phyloP scores from a whole-genome alignment of 2,329 filamentous ascomycete species.

The Aureobasidium sp. region DNA sequence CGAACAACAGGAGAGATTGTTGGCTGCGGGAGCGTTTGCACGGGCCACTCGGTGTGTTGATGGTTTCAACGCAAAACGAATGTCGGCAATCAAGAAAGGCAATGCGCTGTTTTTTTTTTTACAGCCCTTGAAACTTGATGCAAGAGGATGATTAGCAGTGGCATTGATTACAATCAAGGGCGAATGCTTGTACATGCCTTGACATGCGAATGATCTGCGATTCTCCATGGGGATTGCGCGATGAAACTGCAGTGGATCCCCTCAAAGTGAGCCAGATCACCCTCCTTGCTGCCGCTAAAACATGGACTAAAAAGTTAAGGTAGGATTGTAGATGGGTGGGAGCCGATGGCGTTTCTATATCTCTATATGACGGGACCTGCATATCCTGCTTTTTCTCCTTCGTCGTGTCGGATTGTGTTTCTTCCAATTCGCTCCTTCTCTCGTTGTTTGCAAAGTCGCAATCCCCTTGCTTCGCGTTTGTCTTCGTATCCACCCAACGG shows the following conservation, averaged over 20 bases:
- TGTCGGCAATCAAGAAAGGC: constrained; percentile 5
- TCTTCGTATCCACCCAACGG: not conserved
- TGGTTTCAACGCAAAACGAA: constrained; percentile 3
- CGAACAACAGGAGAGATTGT: constrained; percentile 8
- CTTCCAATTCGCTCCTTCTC: not conserved
- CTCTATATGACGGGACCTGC: not conserved
- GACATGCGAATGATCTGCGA: constrained; percentile 7
- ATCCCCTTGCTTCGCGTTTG: constrained; percentile 11
- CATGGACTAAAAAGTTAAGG: constrained; percentile 5
- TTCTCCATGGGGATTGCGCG: constrained; percentile 14
- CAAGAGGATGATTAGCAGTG: not conserved
- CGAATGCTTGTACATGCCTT: not conserved
- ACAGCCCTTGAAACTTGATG: not conserved
- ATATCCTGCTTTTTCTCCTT: not conserved
- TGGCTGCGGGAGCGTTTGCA: not conserved
- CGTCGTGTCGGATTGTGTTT: not conserved
- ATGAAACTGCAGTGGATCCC: constrained; percentile 14
- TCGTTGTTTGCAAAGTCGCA: not conserved
- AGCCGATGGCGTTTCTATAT: not conserved
- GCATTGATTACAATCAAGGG: not conserved
- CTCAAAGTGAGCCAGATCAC: constrained; percentile 8
- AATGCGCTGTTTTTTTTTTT: not conserved
- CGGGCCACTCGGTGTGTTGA: constrained; percentile 5
- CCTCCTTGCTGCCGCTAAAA: constrained; percentile 1
- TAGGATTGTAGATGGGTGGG: constrained; percentile 6